Conservation (phyloP, 352 stramenopile genomes). For the Pythium chondricola region DNA sequence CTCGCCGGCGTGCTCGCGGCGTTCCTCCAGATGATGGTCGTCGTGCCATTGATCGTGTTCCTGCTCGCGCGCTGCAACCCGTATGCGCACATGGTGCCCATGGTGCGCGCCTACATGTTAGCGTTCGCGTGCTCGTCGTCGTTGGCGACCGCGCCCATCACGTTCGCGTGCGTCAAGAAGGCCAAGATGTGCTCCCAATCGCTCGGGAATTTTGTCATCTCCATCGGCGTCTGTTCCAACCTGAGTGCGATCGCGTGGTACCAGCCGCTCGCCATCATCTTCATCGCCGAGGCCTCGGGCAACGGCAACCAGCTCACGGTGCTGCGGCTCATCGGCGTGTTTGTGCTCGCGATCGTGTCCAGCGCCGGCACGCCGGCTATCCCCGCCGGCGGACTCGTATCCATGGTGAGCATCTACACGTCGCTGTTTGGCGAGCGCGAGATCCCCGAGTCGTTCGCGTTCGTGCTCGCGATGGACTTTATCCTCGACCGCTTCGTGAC, state of each 20-base stretch:
- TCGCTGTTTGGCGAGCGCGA: constrained; percentile 48
- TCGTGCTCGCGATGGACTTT: constrained; percentile 66
- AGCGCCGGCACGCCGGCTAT: constrained; percentile 53
- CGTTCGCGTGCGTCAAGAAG: constrained; percentile 58
- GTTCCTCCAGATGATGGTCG: constrained; percentile 41
- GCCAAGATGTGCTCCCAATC: constrained; percentile 62
- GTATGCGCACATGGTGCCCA: constrained; percentile 64
- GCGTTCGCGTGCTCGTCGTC: constrained; percentile 65
- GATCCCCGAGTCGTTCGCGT: constrained; percentile 47
- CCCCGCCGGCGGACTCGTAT: constrained; percentile 38
- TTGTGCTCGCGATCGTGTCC: constrained; percentile 50
- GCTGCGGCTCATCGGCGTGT: constrained; percentile 48
- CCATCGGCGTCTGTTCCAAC: constrained; percentile 63
- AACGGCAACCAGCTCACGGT: constrained; percentile 45
- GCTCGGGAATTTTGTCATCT: constrained; percentile 71
- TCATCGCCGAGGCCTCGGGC: constrained; percentile 57
- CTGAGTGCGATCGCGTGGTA: constrained; percentile 54
- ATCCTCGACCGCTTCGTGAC: constrained; percentile 57
- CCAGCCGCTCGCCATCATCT: constrained; percentile 54
- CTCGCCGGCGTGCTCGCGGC: constrained; percentile 35
- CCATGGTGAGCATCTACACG: constrained; percentile 66
- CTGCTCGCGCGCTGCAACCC: constrained; percentile 60
- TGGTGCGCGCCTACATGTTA: constrained; percentile 65
- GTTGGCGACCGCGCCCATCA: constrained; percentile 59
- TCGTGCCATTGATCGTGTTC: constrained; percentile 63